A percentile compares a stretch with the other conserved stretches of the same genome.
Conservation (phyloP, 129 eudicot species). For the carrot (Daucus carota) region DNA sequence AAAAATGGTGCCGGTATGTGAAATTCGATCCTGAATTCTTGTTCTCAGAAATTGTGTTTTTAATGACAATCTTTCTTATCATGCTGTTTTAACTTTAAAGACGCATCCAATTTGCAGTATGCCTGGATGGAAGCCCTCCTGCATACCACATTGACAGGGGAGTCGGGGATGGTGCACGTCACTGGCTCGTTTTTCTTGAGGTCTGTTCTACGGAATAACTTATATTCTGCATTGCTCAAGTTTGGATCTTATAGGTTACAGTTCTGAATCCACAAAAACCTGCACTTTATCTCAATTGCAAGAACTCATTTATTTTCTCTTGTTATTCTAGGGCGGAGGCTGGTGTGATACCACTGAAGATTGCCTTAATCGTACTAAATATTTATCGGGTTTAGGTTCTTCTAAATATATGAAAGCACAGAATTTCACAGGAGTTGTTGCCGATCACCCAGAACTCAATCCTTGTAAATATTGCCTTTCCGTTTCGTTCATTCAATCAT, state of each 20-base stretch:
- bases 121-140: conserved; percentile 11
- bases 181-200: conserved; percentile 9
- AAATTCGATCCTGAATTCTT: not conserved
- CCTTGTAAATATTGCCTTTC: not conserved
- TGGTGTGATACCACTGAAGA: conserved; percentile 9
- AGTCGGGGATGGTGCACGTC: not conserved
- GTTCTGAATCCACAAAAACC: not conserved
- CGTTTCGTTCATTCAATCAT: not conserved
- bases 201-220: no score
- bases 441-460: not conserved
- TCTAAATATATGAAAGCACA: not conserved
- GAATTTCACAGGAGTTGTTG: conserved; percentile 6
- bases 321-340: conserved; percentile 1
- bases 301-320: not conserved
- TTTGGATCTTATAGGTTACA: not conserved
- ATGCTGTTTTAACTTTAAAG: not conserved
- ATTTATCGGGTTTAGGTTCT: not conserved
- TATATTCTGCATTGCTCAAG: no score
- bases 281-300: not conserved
- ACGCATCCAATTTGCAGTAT: not conserved
- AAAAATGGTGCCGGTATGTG: conserved; percentile 2
- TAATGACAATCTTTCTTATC: no score
- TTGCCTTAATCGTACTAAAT: conserved; percentile 1
- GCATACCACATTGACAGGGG: conserved; percentile 12
- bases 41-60: no score